Evolutionary conservation across 805 yeast genomes (phyloP).

Genomic region (Lipomyces starkeyi): DNA sequence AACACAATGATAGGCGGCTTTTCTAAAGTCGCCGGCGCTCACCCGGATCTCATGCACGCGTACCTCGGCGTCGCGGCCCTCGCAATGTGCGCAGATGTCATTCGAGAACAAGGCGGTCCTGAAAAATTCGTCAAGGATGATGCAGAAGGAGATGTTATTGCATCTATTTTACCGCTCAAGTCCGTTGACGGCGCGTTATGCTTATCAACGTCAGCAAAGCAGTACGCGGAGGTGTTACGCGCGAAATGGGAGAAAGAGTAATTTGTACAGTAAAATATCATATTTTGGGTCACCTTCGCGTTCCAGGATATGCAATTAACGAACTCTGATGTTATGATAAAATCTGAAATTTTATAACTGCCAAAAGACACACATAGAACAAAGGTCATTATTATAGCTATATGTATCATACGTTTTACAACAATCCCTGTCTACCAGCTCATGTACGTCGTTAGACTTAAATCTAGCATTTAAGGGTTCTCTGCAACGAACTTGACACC

Average conservation of each 20-base stretch:
- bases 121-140: background rate
- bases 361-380: background rate
- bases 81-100: slow-evolving; percentile 24
- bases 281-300: background rate
- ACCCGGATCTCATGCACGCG: slow-evolving; percentile 39
- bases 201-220: slow-evolving; percentile 11
- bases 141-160: slow-evolving; percentile 3
- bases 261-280: background rate
- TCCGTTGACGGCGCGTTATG: slow-evolving; percentile 30
- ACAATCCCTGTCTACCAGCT: background rate
- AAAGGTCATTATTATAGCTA: background rate
- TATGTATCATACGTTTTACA: background rate
- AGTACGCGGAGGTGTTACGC: slow-evolving; percentile 19
- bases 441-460: background rate
- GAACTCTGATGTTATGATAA: background rate
- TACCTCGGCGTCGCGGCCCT: slow-evolving; percentile 37
- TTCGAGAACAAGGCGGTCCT: background rate
- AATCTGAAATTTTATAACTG: background rate
- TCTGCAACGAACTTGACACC: slow-evolving; percentile 80
- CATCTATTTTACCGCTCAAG: slow-evolving; percentile 11
- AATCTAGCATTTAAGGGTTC: slow-evolving; percentile 43
- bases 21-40: slow-evolving; percentile 32
- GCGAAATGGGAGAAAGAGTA: slow-evolving; percentile 16
- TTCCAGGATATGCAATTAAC: background rate
- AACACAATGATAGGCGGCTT: slow-evolving; percentile 36